Base-by-base conservation (phyloP, 192 early-diverging fungal genomes). In the Haplosporangium gracile region DNA sequence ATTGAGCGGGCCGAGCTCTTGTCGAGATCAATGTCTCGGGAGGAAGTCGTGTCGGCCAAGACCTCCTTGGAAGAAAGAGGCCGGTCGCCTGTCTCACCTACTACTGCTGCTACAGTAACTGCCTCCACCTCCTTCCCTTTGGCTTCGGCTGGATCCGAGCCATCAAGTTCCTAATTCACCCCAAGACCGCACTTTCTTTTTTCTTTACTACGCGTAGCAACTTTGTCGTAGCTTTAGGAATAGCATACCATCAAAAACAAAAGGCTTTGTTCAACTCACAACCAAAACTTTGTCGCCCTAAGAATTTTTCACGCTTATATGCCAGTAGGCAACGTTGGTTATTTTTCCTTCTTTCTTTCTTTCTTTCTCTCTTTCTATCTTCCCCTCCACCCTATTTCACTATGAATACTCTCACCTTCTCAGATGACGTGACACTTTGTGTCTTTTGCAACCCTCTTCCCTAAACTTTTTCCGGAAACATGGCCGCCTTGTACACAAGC, bases 111-210 rank as follows among this genome's bases (percentile, higher is more conserved):
- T 2, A 34, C 60, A 53, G 70, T 7, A 36, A 78, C 57, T 29
- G 42, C 60, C 22, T 63, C 74, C 24, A 43, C 72, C 13, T 51
- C 55, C 5, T 57, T 42, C 49, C 39, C 75, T 38, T 80, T 79
- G 83, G 78, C 83, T 79, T 79, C 83, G 78, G 83, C 83, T 79
- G 83, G 83, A 80, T 75, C 83, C 79, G 83, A 85, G 83, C 68
- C 83, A 85, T 80, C 78, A 55, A 68, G 60, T 65, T 65, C 60
- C 32, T 65, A 65, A 65, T 65, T 65, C 26, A 2, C 26, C 24
- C 60, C 26, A 8, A 32, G 29, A 29, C 29, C 24, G 29, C 29
- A 32, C 60, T 29, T 29, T 51, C 13, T 72, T 36, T 20, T 74
- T 40, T 72, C 40, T 45, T 42, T 39, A 32, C 60, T 65, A 65